Evolutionary conservation across 2,329 filamentous ascomycete species (phyloP), one percentile per base, ranked within the genome.

Genomic region (Fusarium sp.): DNA sequence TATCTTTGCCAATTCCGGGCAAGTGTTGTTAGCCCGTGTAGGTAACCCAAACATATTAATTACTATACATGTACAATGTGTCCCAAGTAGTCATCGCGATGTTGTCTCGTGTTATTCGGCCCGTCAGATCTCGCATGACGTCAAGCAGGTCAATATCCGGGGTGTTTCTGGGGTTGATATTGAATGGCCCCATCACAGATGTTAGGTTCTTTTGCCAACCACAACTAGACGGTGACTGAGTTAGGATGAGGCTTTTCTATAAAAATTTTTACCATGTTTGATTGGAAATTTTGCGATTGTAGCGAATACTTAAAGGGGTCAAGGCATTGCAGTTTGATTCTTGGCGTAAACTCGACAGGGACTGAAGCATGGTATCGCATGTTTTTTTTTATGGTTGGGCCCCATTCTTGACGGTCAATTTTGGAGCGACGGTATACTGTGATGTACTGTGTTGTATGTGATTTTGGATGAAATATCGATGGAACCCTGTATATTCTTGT

Each of bases 341-440:
- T 58, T 64, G 51, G 61, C 61, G 13, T 50, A 7, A 15, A 43
- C 37, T 3, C 26, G 20, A 32, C 57, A 47, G 35, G 57, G 24
- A 56, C 49, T 35, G 19, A 46, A 67, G 50, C 37, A 48, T 43
- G 20, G 54, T 19, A 62, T 68, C 35, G 39, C 40, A 62, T 53
- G 62, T 62, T 72, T 72, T 62, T 72, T 62, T 60, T 63, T 48
- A 69, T 61, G 49, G 61, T 62, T 32, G n/a, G 24, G 24, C 48
- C 50, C 51, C 33, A 45, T 71, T 59, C 52, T 47, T 61, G n/a
- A n/a, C 48, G 65, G 55, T 28, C 8, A 44, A 28, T 33, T 7
- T 3, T 13, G 28, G 11, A 13, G 28, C 28, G 28, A 30, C 17
- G 15, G 3, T 17, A 14, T 37, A 57, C 45, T 62, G 56, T 58